These are phyloP conservation scores for Lepiota venenata DNA, from an alignment of 768 basidiomycete genomes.

Conservation along the genomic window DNA sequence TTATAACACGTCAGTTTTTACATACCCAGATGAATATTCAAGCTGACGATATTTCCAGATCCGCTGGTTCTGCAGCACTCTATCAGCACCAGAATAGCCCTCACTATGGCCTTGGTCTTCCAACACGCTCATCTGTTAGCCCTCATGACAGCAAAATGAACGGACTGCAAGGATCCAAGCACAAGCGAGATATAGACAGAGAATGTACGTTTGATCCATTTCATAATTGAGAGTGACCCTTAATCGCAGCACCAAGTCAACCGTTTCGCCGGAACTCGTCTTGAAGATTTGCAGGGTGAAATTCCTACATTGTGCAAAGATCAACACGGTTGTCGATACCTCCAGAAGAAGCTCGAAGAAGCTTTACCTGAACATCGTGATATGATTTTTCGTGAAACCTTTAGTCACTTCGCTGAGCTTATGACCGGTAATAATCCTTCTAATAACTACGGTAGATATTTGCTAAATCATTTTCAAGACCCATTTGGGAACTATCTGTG, in stretches of 20 bases:
- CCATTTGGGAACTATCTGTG: slow-evolving; percentile 99
- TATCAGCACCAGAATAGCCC: slow-evolving; percentile 71
- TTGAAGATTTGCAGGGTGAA: slow-evolving; percentile 95
- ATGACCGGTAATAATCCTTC: slow-evolving; percentile 75
- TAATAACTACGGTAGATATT: slow-evolving; percentile 6
- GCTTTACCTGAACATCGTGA: slow-evolving; percentile 94
- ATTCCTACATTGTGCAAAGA: slow-evolving; percentile 95
- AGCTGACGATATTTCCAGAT: slow-evolving; percentile 30
- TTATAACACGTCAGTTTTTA: slow-evolving; percentile 59
- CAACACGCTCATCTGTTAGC: slow-evolving; percentile 45
- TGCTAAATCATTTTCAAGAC: slow-evolving; percentile 43
- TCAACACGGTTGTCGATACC: slow-evolving; percentile 96
- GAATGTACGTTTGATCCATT: slow-evolving; percentile 48
- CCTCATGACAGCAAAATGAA: slow-evolving; percentile 79
- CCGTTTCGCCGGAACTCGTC: slow-evolving; percentile 91
- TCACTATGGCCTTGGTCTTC: slow-evolving; percentile 69
- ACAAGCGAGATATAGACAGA: slow-evolving; percentile 91
- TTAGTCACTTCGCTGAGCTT: slow-evolving; percentile 94
- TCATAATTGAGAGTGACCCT: slow-evolving; percentile 5
- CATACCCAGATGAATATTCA: slow-evolving; percentile 28
- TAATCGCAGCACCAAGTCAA: slow-evolving; percentile 57
- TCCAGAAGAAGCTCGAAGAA: slow-evolving; percentile 99
- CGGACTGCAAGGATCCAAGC: slow-evolving; percentile 88
- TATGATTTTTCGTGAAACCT: slow-evolving; percentile 99
- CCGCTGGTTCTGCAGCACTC: background rate